These are phyloP conservation scores for Cantharellus anzutake DNA, from an alignment of 768 basidiomycete genomes.

Conservation along the genomic window DNA sequence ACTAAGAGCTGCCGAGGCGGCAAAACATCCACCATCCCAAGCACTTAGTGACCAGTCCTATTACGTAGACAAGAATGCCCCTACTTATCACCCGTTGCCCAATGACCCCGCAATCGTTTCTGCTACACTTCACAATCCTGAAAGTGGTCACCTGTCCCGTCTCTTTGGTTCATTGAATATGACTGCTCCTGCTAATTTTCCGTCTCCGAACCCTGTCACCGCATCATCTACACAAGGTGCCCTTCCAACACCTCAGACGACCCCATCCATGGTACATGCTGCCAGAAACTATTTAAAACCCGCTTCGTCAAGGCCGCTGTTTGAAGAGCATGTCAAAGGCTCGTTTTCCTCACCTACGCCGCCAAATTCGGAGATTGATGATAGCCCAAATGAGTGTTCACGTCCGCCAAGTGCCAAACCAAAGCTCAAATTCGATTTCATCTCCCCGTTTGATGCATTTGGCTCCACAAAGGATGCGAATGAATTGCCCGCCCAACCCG, in stretches of 20 bases:
- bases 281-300: neutral
- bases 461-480: neutral
- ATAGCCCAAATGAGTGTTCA: too few species aligned
- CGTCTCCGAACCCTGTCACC: too few species aligned
- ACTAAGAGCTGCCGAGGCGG: neutral
- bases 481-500: neutral
- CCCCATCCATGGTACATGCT: neutral
- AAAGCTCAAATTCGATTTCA: slow-evolving; percentile 8
- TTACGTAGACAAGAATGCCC: too few species aligned
- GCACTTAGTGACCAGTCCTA: neutral
- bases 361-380: neutral
- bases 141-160: neutral
- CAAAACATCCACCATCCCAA: too few species aligned
- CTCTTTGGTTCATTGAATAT: neutral
- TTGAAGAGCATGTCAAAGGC: too few species aligned
- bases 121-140: neutral
- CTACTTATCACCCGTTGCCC: neutral
- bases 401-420: neutral
- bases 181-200: neutral
- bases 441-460: slow-evolving; percentile 9
- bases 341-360: neutral
- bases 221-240: neutral
- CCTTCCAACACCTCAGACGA: neutral
- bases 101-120: neutral
- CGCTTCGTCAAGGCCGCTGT: neutral